phyloP scores from a whole-genome alignment of 345 rosid genomes.

The Citrus unshiu region DNA sequence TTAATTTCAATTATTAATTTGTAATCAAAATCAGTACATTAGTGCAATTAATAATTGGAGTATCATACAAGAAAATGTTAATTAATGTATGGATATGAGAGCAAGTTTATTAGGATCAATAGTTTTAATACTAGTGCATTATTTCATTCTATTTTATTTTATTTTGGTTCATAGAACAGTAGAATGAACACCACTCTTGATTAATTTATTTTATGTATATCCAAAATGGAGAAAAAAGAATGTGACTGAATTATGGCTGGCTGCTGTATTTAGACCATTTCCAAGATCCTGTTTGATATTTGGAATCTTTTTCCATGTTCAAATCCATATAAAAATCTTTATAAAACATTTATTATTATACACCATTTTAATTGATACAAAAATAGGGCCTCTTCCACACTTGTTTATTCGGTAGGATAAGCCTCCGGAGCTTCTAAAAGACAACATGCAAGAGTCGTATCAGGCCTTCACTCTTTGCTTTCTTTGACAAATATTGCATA shows the following conservation, averaged over 20 bases:
- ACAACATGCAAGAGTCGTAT: not conserved
- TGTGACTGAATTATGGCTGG: not conserved
- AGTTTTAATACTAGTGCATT: not conserved
- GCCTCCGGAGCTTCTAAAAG: not conserved
- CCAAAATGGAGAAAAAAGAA: not conserved
- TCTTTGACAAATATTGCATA: not conserved
- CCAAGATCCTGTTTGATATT: conserved; percentile 8
- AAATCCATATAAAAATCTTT: not conserved
- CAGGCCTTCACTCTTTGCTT: not conserved
- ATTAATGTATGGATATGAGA: not conserved
- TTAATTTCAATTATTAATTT: not conserved
- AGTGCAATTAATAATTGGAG: not conserved
- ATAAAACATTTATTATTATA: not conserved
- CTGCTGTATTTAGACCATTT: not conserved
- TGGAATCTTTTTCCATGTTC: not conserved
- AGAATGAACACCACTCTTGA: not conserved
- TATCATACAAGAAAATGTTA: not conserved
- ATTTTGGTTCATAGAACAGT: not conserved
- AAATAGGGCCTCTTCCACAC: not conserved
- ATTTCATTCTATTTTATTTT: not conserved
- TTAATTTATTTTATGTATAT: not conserved
- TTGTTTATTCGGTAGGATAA: not conserved
- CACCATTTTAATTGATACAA: not conserved
- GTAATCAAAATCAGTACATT: not conserved
- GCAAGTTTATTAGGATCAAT: not conserved